Base-by-base conservation (phyloP, 331 rosid genomes). In the Telfairia occidentalis region DNA sequence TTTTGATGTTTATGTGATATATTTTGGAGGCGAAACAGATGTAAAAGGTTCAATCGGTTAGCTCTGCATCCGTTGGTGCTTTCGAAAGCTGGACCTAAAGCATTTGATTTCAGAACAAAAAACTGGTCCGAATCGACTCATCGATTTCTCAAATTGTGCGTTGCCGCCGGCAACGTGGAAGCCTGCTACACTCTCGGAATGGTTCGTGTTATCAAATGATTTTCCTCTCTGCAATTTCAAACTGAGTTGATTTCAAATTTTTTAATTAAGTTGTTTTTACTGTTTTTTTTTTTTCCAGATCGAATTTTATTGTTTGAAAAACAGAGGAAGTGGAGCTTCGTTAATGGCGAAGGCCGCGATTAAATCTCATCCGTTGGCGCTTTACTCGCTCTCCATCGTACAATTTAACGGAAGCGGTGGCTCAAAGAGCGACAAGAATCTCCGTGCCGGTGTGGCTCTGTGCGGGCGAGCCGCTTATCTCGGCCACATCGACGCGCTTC, bases 351-450 rank as follows among this genome's bases (percentile, higher is more conserved):
- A 88, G 84, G 97, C 98, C 6, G 97, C 97, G 13, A 82, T 88
- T 77, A 89, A 76, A 63, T 37, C 78, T 2, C 92, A 91, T 87
- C 88, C 96, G 82, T 85, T 84, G 76, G 92, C 98, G 26, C 78
- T 91, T n/a, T 90, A 94, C 87, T 92, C 98, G 18, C 85, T 94
- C 7, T 87, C 98, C 7, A 95, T 94, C 55, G 86, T 94, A 73
- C 97, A 92, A 82, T 91, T 94, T 75, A 94, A 94, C 88, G 97
- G 97, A 3, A 91, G 98, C 65, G 98, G 97, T 0, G 92, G 88
- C 0, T 70, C 87, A 0, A 91, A 87, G 61, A 77, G 76, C 2
- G 87, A 83, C 15, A 94, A 87, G 73, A 92, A 94, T 64, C 87
- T 90, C 10, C 81, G 85, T 40, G 92, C 96, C 3, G 97, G 96